A percentile compares a stretch with the other conserved stretches of the same genome.
These are phyloP conservation scores for Herpetomonas samuelpessoai DNA, from an alignment of 208 protist genomes.

Conservation along the genomic window DNA sequence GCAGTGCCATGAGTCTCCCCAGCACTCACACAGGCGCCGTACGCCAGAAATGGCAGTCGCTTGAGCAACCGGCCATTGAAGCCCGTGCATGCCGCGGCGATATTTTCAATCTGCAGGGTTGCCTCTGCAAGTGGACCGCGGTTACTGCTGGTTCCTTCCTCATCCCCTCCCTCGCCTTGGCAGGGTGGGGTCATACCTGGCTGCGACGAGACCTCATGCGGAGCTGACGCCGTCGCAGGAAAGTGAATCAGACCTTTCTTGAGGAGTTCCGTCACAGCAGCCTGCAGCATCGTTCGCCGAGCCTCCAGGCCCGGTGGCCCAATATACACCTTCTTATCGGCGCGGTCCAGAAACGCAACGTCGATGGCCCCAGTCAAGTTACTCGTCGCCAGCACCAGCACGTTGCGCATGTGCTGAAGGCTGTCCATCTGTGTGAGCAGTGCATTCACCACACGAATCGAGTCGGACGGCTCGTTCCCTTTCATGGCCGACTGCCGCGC, in stretches of 20 bases:
- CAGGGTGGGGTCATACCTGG: not conserved
- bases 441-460: slow-evolving; percentile 95
- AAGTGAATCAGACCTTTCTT: slow-evolving; percentile 15
- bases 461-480: slow-evolving; percentile 94
- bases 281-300: slow-evolving; percentile 66
- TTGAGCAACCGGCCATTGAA: slow-evolving; percentile 90
- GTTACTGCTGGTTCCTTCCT: not conserved
- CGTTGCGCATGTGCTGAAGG: slow-evolving; percentile 84
- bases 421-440: slow-evolving; percentile 97
- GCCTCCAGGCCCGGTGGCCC: slow-evolving; percentile 83
- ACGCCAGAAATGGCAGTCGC: slow-evolving; percentile 92
- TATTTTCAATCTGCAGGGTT: slow-evolving; percentile 12
- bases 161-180: slow-evolving; percentile 1
- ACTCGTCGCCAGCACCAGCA: slow-evolving; percentile 94
- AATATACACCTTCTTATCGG: slow-evolving; percentile 94
- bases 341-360: slow-evolving; percentile 94
- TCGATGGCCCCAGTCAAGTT: slow-evolving; percentile 95
- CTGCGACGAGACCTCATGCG: not conserved
- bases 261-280: slow-evolving; percentile 80
- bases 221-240: not conserved
- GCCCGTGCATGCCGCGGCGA: slow-evolving; percentile 52
- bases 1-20: too few relatives aligned
- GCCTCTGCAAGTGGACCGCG: not conserved
- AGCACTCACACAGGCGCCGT: slow-evolving; percentile 16
- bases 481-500: slow-evolving; percentile 82